Evolutionary conservation across 257 asterid species (phyloP), one percentile per base, ranked within the genome.

Genomic region (Ocimum tenuiflorum): DNA sequence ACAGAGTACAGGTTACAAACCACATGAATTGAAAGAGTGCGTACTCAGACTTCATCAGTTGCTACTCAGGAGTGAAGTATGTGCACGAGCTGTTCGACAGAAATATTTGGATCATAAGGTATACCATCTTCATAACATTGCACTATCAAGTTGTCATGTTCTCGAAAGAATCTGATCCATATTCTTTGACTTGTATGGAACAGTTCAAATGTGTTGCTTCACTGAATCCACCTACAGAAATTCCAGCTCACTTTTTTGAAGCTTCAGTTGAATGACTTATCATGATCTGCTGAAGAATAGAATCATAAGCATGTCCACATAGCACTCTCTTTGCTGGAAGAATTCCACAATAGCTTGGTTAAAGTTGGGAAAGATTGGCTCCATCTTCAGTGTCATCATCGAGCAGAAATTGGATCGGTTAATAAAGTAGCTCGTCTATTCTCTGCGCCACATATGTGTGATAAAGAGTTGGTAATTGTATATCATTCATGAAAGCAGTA

Each of bases 1-100:
- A 63, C 81, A 73, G 58, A 74, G 77, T 51, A 80, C 96, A 15
- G 85, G 94, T 43, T 89, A 87, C 65, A 75, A 60, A 18, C 83
- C 96, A 38, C 66, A 60, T 53, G 87, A 89, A 64, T 18, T 92
- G 68, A 84, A 80, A 78, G 91, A 84, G 29, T 89, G 96, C 39
- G 81, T 81, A 54, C 76, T 77, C 41, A 78, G 73, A 56, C 82
- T 84, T 63, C 87, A 81, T 73, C 60, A 63, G 31, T 67, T 77
- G 66, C 79, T 75, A 10, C 76, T 63, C 64, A 75, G 50, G 77
- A 73, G 52, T 57, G 82, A 71, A 46, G n/a, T 41, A 59, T 70
- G 67, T 65, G 58, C 68, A 54, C 54, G 43, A 13, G 83, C 85
- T 27, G 75, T 84, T 50, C 63, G 70, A 29, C 74, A 75, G 70